A percentile compares a stretch with the other conserved stretches of the same genome.
These are phyloP conservation scores for Agrocybe chaxingu DNA, from an alignment of 768 basidiomycete genomes.

Conservation along the genomic window DNA sequence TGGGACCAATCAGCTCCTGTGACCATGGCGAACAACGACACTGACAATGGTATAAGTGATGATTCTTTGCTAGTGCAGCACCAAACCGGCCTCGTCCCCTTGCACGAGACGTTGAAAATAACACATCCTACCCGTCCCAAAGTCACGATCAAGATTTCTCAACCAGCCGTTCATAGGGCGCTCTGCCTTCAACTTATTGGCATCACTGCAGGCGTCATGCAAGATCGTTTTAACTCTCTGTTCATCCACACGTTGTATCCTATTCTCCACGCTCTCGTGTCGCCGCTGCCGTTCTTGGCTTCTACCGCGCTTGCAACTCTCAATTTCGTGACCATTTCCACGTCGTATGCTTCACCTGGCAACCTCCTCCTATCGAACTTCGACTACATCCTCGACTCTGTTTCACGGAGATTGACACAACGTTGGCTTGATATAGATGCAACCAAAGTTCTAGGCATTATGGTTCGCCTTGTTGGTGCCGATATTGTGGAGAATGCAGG, in stretches of 20 bases:
- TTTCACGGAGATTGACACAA: slow-evolving; percentile 78
- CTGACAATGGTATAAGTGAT: slow-evolving; percentile 25
- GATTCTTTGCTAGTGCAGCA: slow-evolving; percentile 45
- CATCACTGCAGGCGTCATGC: slow-evolving; percentile 66
- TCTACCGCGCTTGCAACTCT: slow-evolving; percentile 76
- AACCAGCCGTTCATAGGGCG: slow-evolving; percentile 65
- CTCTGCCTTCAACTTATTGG: slow-evolving; percentile 76
- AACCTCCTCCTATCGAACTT: slow-evolving; percentile 93
- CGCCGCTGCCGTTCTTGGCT: slow-evolving; percentile 62
- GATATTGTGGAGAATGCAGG: slow-evolving; percentile 87
- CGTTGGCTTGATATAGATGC: slow-evolving; percentile 86
- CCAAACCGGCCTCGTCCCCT: slow-evolving; percentile 57
- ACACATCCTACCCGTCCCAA: slow-evolving; percentile 30
- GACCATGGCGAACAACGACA: slow-evolving; percentile 14
- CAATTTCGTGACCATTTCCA: slow-evolving; percentile 62
- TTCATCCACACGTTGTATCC: slow-evolving; percentile 84
- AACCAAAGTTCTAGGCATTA: slow-evolving; percentile 80
- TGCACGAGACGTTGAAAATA: slow-evolving; percentile 59
- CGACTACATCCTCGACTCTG: slow-evolving; percentile 91
- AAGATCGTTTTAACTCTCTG: slow-evolving; percentile 65
- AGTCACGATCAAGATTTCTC: slow-evolving; percentile 27
- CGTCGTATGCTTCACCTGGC: slow-evolving; percentile 85
- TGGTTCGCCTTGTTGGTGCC: slow-evolving; percentile 83
- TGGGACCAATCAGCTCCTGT: slow-evolving; percentile 54
- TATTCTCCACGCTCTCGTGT: slow-evolving; percentile 81